Evolutionary conservation across 495 filamentous ascomycete species (phyloP).

Genomic region (Clohesyomyces aquaticus): DNA sequence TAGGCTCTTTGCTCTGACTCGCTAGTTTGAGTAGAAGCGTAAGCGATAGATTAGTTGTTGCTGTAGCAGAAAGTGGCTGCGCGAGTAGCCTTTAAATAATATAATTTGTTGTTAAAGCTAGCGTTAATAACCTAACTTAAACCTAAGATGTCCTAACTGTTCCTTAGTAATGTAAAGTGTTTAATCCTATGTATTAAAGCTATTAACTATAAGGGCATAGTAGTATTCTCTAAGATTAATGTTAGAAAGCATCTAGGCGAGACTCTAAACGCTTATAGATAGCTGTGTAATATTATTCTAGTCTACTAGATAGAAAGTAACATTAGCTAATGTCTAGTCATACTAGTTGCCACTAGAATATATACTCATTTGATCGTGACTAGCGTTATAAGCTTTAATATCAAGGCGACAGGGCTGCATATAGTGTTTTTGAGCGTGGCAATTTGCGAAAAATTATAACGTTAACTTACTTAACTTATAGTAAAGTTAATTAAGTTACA

Average conservation of each 20-base stretch:
- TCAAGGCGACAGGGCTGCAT: constrained; percentile 8
- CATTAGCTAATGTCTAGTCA: constrained; percentile 5
- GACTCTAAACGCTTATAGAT: constrained; percentile 4
- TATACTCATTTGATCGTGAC: constrained; percentile 7
- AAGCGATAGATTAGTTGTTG: constrained; percentile 5
- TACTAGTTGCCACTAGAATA: constrained; percentile 5
- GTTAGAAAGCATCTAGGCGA: constrained; percentile 6
- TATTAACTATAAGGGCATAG: constrained; percentile 6
- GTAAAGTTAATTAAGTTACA: no score
- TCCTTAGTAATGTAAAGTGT: constrained; percentile 3
- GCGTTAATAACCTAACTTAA: constrained; percentile 4
- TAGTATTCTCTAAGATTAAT: constrained; percentile 6
- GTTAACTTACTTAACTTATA: no score
- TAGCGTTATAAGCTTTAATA: constrained; percentile 2
- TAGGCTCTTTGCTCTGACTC: constrained; percentile 2
- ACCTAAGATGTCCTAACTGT: constrained; percentile 7
- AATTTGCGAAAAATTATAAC: constrained; percentile 5
- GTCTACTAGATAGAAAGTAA: constrained; percentile 8
- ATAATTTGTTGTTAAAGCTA: constrained; percentile 2
- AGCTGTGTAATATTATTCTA: background rate
- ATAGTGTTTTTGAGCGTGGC: constrained; percentile 1
- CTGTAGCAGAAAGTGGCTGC: constrained; percentile 8
- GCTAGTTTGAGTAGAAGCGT: constrained; percentile 3
- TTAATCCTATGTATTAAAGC: no score
- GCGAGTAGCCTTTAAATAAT: constrained; percentile 8